phyloP scores from a whole-genome alignment of 208 protist genomes.

The Lotmaria passim region DNA sequence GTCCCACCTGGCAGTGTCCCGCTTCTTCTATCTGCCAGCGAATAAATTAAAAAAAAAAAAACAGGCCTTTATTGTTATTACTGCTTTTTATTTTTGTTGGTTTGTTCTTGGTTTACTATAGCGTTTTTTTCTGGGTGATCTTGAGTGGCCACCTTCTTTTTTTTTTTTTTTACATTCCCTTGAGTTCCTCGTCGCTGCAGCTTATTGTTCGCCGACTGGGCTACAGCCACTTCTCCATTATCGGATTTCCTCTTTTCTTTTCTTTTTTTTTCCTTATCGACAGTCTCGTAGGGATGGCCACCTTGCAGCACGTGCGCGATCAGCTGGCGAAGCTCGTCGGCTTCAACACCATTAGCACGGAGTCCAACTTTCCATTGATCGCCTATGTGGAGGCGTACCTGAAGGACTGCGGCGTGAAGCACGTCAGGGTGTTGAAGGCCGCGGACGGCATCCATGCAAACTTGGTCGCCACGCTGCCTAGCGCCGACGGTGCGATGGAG shows the following conservation, averaged over 20 bases:
- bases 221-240: no score
- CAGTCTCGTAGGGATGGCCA: slow-evolving; percentile 18
- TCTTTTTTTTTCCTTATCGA: slow-evolving; percentile 20
- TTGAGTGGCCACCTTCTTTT: no score
- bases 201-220: no score
- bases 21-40: no score
- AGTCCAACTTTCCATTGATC: slow-evolving; percentile 57
- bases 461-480: slow-evolving; percentile 65
- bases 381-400: slow-evolving; percentile 47
- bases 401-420: slow-evolving; percentile 33
- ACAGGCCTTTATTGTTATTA: no score
- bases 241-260: slow-evolving; percentile 9
- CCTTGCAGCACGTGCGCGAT: slow-evolving; percentile 30
- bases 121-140: background rate
- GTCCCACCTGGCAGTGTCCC: no score
- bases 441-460: slow-evolving; percentile 63
- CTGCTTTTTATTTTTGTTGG: no score
- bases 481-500: slow-evolving; percentile 43
- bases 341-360: slow-evolving; percentile 64
- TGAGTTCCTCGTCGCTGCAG: background rate
- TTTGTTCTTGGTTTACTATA: background rate
- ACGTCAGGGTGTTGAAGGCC: slow-evolving; percentile 37
- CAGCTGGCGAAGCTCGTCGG: slow-evolving; percentile 65
- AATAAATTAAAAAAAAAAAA: no score
- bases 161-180: no score